These are phyloP conservation scores for Rubia yunnanensis DNA, from an alignment of 257 asterid genomes.

Conservation along the genomic window DNA sequence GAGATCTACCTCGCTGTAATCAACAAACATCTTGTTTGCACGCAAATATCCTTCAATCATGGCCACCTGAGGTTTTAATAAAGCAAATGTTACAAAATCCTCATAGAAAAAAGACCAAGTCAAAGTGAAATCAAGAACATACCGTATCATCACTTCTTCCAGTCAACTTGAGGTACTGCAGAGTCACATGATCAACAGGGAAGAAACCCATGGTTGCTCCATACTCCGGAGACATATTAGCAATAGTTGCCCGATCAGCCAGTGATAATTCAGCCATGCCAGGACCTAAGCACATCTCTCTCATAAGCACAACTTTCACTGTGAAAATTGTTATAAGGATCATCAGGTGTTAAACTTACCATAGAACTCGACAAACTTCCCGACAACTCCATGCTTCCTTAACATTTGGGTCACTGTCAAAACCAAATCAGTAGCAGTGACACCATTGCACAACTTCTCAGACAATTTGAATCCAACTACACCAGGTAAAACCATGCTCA, in stretches of 20 bases:
- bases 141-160: slow-evolving; percentile 85
- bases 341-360: slow-evolving; percentile 29
- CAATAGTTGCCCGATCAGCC: slow-evolving; percentile 93
- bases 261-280: slow-evolving; percentile 74
- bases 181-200: slow-evolving; percentile 86
- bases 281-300: slow-evolving; percentile 34
- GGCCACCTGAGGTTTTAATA: slow-evolving; percentile 39
- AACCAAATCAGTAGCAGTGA: slow-evolving; percentile 92
- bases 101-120: neutral
- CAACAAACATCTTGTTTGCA: slow-evolving; percentile 77
- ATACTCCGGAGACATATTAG: slow-evolving; percentile 95
- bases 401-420: slow-evolving; percentile 84
- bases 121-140: slow-evolving; percentile 12
- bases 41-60: slow-evolving; percentile 84
- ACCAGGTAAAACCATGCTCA: slow-evolving; percentile 97
- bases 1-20: slow-evolving; percentile 57
- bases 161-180: slow-evolving; percentile 70
- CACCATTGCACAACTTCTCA: slow-evolving; percentile 68
- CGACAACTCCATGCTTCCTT: slow-evolving; percentile 88
- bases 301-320: neutral
- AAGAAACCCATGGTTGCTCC: slow-evolving; percentile 99
- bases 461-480: slow-evolving; percentile 83
- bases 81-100: slow-evolving; percentile 10
- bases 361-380: slow-evolving; percentile 72
- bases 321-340: neutral